Base-by-base conservation (phyloP, 371 early-diverging fungal genomes). In the Mortierella sp. region DNA sequence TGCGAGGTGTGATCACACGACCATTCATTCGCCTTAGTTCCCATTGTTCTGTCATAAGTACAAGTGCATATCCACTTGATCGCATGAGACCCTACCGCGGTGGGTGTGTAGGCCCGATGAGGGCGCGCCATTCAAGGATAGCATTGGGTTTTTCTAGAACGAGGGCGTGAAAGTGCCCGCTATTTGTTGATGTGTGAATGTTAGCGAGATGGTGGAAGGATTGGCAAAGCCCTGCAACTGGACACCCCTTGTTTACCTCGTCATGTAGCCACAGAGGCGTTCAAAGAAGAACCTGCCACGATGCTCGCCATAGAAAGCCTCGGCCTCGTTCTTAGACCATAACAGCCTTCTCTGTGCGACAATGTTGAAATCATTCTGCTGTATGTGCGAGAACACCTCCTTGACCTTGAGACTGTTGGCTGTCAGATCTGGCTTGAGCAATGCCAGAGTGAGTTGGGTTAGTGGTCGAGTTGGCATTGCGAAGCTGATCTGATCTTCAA, bases 361-460 rank as follows among this genome's bases (percentile, higher is more conserved):
- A 38, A 93, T 83, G 7, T 64, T 59, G 24, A 91, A 66, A 2
- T 80, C 54, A 38, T 81, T 78, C n/a, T 80, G 63, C n/a, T 68
- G 43, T 72, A 88, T 84, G 69, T 67, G 64, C 0, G 48, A 21
- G 31, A 82, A 48, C 6, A 84, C 80, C 45, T 43, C 50, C 10
- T 18, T 13, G 5, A 82, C 63, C 30, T 72, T 59, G 21, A 24
- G 21, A 9, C 86, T 82, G 72, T 91, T 85, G 9, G 91, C 89
- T 55, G 87, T 87, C 48, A 93, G 80, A 71, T 93, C 94, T 10
- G 94, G 94, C 64, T 93, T 93, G 49, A 93, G 72, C 46, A 93
- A 66, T 3, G 92, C 93, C 54, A 93, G 80, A 2, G 93, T 93
- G 10, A 89, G 61, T 45, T 89, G 85, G 21, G 64, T 56, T 19